These are phyloP conservation scores for Rhodosporidiobolus odoratus DNA, from an alignment of 768 basidiomycete genomes.

Conservation along the genomic window DNA sequence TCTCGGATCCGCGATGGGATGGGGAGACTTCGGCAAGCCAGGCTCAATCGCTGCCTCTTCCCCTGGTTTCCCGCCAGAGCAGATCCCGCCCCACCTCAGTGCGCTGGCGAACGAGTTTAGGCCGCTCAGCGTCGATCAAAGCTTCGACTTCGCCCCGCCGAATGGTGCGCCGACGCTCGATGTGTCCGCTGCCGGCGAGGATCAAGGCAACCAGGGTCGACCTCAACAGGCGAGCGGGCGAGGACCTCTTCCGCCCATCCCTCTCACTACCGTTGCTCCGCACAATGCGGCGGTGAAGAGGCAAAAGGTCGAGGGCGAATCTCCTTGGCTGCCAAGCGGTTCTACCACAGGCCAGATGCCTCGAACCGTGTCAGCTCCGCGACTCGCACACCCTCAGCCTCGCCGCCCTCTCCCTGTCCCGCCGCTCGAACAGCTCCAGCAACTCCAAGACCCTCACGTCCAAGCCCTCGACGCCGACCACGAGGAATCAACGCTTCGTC, in stretches of 20 bases:
- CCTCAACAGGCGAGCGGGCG: slow-evolving; percentile 5
- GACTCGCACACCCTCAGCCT: slow-evolving; percentile 6
- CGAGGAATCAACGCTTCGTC: background rate
- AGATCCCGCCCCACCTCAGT: background rate
- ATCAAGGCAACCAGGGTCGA: background rate
- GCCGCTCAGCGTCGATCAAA: background rate
- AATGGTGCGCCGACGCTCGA: background rate
- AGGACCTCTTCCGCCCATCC: slow-evolving; percentile 26
- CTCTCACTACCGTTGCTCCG: background rate
- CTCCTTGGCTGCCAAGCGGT: background rate
- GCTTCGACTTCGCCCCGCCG: slow-evolving; percentile 14
- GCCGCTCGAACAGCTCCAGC: background rate
- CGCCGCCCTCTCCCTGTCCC: slow-evolving; percentile 13
- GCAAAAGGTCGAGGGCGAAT: background rate
- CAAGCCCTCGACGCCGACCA: background rate
- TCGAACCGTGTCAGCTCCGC: background rate
- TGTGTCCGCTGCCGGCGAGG: background rate
- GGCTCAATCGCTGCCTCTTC: slow-evolving; percentile 1
- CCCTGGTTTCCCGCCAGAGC: background rate
- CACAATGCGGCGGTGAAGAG: background rate
- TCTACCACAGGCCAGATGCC: background rate
- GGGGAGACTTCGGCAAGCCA: slow-evolving; percentile 4
- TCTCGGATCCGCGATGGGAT: background rate
- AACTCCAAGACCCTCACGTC: no score
- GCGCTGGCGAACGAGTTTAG: background rate